Evolutionary conservation across 371 early-diverging fungal species (phyloP), one percentile per base, ranked within the genome.

Genomic region (Batrachochytrium dendrobatidis): DNA sequence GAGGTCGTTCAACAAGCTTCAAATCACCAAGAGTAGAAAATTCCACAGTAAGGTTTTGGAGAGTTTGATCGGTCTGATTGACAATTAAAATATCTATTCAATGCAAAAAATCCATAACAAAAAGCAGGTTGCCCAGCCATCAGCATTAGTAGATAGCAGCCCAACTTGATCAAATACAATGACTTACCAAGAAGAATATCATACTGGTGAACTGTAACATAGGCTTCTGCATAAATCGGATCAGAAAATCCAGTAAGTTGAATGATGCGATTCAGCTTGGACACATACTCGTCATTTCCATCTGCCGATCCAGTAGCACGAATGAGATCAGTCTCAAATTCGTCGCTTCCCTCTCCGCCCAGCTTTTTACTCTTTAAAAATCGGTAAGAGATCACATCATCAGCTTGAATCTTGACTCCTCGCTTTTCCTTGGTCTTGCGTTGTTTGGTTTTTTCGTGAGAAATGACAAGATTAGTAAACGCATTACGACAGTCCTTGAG

Each of bases 191-290:
- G 83, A 54, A 94, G 69, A 65, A 99, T 95, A 69, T 99, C 98
- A 66, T 91, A 95, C 74, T 96, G 94, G 60, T 91, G 93, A 24
- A 95, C 94, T 56, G 82, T 91, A 26, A 97, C 90, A 62, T 95
- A 91, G 3, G 95, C 98, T 78, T 99, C 99, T 2, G 95, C 96
- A 68, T 99, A 99, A 6, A 99, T 91, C 1, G 96, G 91, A 68
- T 99, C 99, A 12, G 95, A 92, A 75, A 92, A 93, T 0, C 92
- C 85, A 10, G 99, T 97, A 49, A 99, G 80, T 74, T 98, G 98
- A 25, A 98, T 89, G 32, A 98, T 89, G 56, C 88, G 85, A 65
- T 83, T 88, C 63, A 92, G 71, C 73, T 93, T 93, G 29, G 92
- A 88, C 63, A 89, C 84, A 54, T 86, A 71, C 59, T 85, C 86